phyloP scores from a whole-genome alignment of 2,329 filamentous ascomycete genomes.

The Decorospora gaudefroyi region DNA sequence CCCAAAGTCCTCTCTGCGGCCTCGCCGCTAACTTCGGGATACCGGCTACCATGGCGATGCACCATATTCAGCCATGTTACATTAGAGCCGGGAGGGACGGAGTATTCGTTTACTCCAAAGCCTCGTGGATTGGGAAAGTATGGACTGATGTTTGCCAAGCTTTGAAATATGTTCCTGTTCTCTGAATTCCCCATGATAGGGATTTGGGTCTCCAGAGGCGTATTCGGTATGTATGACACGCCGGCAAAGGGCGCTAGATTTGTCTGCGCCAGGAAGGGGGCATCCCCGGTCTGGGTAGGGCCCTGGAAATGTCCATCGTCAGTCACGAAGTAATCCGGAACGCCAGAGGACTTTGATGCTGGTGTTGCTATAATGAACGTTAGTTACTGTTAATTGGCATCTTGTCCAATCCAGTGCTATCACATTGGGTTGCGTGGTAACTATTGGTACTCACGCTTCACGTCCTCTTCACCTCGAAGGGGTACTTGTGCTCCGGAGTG shows the following conservation, averaged over 20 bases:
- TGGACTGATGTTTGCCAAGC: slow-evolving; percentile 70
- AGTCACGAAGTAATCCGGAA: slow-evolving; percentile 44
- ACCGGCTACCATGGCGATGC: slow-evolving; percentile 73
- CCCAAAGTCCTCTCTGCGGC: slow-evolving; percentile 60
- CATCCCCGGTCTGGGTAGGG: slow-evolving; percentile 69
- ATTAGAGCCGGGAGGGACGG: slow-evolving; percentile 67
- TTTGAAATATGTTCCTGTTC: slow-evolving; percentile 69
- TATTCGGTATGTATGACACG: slow-evolving; percentile 68
- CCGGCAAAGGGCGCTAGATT: slow-evolving; percentile 65
- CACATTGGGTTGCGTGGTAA: too few relatives aligned
- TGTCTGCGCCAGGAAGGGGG: slow-evolving; percentile 73
- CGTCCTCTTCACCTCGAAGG: slow-evolving; percentile 15
- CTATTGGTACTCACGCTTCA: slow-evolving; percentile 30
- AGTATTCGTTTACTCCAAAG: slow-evolving; percentile 74
- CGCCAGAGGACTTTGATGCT: slow-evolving; percentile 25
- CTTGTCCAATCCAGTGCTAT: neutral
- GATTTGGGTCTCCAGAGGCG: slow-evolving; percentile 71
- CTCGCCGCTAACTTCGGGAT: slow-evolving; percentile 65
- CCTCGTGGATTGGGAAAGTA: slow-evolving; percentile 70
- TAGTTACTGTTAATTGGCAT: slow-evolving; percentile 8
- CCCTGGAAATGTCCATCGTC: slow-evolving; percentile 51
- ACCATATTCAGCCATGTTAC: slow-evolving; percentile 74
- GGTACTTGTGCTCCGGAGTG: slow-evolving; percentile 21
- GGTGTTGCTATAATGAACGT: slow-evolving; percentile 22
- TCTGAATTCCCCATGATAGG: slow-evolving; percentile 64